Base-by-base conservation (phyloP, 306 rosid genomes). In the Acacia confusa region DNA sequence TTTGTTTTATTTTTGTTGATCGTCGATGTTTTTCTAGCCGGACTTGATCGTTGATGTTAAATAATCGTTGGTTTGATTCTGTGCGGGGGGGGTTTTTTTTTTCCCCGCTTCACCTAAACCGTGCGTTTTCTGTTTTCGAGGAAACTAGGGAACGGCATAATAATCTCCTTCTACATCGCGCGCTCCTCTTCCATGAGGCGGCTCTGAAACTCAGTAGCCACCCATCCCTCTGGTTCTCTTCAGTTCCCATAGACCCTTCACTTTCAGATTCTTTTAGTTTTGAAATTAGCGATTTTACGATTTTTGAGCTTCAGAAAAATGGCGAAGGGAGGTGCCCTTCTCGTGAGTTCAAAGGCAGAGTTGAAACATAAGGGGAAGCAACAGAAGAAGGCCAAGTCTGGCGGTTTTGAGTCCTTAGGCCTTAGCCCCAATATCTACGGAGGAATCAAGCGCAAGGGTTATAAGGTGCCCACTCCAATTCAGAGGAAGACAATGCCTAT, bases 401-500 rank as follows among this genome's bases (percentile, higher is more conserved):
- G 97, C 7, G 97, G 97, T 0, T 95, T 95, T 67, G 99, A 95
- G 80, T 91, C 97, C 4, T 83, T 95, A 20, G 90, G 89, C 44
- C 90, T 95, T 3, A 85, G 84, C 55, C 82, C 89, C 11, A 85
- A 92, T 81, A 95, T 85, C 52, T 92, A 70, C 91, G 74, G 72
- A 7, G 99, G 87, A 81, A 84, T 93, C 82, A 91, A 73, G 72
- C 97, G 95, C 81, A 95, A 95, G 82, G 99, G 99, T 9, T 93
- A 95, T 87, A 86, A 63, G 73, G 94, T 95, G 19, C 99, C 99
- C 66, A 93, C 99, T 27, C 99, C 97, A 3, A 95, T 95, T 57
- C 99, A 95, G 91, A 84, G 99, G 78, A 93, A 95, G 63, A 95
- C 97, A 11, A 91, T 95, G 97, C 99, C 99, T 0, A 86, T 91